A percentile compares a stretch with the other conserved stretches of the same genome.
Evolutionary conservation across 2,329 filamentous ascomycete species (phyloP).

Genomic region (Pseudofabraea citricarpa): DNA sequence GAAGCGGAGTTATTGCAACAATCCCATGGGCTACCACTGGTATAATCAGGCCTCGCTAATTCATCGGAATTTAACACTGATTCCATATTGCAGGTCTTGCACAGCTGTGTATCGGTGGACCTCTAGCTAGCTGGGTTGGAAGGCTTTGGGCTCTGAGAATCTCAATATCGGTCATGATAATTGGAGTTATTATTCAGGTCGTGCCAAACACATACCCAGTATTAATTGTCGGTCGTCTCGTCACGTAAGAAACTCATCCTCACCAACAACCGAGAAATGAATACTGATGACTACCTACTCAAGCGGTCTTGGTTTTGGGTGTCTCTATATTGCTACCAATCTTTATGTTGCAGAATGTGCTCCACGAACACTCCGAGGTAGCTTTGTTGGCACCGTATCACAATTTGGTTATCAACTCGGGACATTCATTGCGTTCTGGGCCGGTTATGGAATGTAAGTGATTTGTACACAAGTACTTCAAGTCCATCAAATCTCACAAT

Average conservation of each 20-base stretch:
- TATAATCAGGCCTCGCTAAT: constrained; percentile 6
- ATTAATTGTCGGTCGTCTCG: constrained; percentile 33
- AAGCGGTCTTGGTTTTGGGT: constrained; percentile 36
- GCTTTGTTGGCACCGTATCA: constrained; percentile 34
- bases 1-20: constrained; percentile 33
- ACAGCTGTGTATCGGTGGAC: constrained; percentile 34
- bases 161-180: constrained; percentile 33
- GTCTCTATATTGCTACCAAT: constrained; percentile 36
- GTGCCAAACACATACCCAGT: constrained; percentile 37
- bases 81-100: constrained; percentile 25
- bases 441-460: constrained; percentile 36
- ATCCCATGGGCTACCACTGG: constrained; percentile 38
- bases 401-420: constrained; percentile 40
- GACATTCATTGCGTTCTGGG: constrained; percentile 38
- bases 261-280: neutral
- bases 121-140: constrained; percentile 31
- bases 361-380: constrained; percentile 32
- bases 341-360: constrained; percentile 38
- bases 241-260: constrained; percentile 31
- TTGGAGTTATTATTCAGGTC: constrained; percentile 34
- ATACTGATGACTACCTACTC: neutral
- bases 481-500: neutral
- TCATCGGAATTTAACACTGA: neutral
- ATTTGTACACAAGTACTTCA: no score
- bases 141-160: constrained; percentile 34